phyloP scores from a whole-genome alignment of 129 eudicot species.

The Centrapalus pauciflorus region DNA sequence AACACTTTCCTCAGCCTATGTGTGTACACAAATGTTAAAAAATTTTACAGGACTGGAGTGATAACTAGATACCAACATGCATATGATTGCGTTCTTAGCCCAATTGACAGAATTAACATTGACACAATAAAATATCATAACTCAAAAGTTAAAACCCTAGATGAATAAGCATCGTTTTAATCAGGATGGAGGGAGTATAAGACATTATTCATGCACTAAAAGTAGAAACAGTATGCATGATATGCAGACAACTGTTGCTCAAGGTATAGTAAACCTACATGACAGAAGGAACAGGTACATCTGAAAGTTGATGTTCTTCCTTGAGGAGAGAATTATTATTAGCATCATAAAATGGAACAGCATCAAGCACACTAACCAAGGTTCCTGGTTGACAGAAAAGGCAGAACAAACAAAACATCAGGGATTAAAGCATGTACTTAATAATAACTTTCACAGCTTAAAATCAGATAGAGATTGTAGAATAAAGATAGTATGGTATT shows the following conservation, averaged over 20 bases:
- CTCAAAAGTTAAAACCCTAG: background rate
- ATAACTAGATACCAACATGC: background rate
- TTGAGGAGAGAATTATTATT: conserved; percentile 48
- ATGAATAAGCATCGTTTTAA: background rate
- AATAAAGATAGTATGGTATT: background rate
- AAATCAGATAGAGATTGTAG: conserved; percentile 5
- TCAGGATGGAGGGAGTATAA: background rate
- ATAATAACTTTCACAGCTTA: background rate
- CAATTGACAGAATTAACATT: background rate
- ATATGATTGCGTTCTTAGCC: background rate
- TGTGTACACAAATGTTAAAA: background rate
- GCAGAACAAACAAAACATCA: background rate
- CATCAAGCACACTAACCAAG: conserved; percentile 77
- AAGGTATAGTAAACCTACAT: conserved; percentile 41
- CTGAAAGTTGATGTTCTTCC: conserved; percentile 91
- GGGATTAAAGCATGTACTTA: background rate
- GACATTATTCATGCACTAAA: background rate
- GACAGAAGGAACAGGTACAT: conserved; percentile 86
- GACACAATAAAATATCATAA: background rate
- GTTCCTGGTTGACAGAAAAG: conserved; percentile 54
- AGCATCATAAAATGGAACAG: conserved; percentile 58
- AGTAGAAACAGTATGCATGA: background rate
- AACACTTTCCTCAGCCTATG: background rate
- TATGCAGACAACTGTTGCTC: background rate
- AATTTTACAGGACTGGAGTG: no score